These are phyloP conservation scores for Neurospora cerealis DNA, from an alignment of 495 filamentous ascomycete genomes.

Conservation along the genomic window DNA sequence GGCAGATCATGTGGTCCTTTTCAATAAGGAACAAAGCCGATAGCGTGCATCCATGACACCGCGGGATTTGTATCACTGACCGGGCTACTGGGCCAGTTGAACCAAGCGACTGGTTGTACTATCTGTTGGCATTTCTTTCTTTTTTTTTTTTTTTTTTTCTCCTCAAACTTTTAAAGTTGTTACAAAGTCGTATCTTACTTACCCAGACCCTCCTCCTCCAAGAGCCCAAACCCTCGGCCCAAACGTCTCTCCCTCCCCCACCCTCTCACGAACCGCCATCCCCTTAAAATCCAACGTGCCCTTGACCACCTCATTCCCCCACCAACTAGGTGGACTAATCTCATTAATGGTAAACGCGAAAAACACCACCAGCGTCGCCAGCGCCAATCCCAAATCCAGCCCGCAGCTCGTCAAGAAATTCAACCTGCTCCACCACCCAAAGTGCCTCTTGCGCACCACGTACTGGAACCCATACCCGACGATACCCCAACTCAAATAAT, in stretches of 20 bases:
- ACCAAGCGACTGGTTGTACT: background rate
- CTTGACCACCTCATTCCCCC: slow-evolving; percentile 42
- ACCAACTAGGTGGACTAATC: slow-evolving; percentile 42
- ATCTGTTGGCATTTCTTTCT: background rate
- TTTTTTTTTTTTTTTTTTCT: background rate
- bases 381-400: slow-evolving; percentile 51
- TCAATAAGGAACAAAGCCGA: background rate
- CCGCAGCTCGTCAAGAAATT: slow-evolving; percentile 56
- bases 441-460: slow-evolving; percentile 42
- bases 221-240: slow-evolving; percentile 41
- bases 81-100: background rate
- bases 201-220: background rate
- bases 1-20: background rate
- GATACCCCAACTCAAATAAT: slow-evolving; percentile 59
- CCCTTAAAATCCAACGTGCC: slow-evolving; percentile 42
- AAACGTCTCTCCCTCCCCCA: slow-evolving; percentile 45
- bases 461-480: slow-evolving; percentile 59
- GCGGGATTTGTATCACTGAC: background rate
- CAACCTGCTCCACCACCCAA: slow-evolving; percentile 57
- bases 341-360: slow-evolving; percentile 43
- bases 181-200: background rate
- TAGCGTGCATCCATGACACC: background rate
- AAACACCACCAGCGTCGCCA: slow-evolving; percentile 53
- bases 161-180: background rate
- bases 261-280: slow-evolving; percentile 39